Base-by-base conservation (phyloP, 345 rosid species). In the Eucalyptus brandiana region DNA sequence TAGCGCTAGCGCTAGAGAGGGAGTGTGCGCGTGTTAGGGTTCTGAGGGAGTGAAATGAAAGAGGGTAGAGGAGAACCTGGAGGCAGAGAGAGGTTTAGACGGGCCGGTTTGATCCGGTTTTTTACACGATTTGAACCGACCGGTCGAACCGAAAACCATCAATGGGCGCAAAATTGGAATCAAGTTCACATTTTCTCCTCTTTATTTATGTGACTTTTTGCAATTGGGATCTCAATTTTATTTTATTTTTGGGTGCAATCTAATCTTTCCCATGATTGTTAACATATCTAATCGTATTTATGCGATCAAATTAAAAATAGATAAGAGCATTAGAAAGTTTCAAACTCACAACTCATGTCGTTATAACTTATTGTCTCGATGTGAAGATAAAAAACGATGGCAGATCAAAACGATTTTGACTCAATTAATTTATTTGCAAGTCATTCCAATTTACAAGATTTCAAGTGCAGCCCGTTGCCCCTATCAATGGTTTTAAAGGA, bases 351-450 rank as follows among this genome's bases (percentile, higher is more conserved):
- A 9, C 21, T 10, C 12, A 17, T 69, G 1, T 69, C 23, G 2
- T 69, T 2, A 5, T 17, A 4, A 8, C 11, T 19, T 21, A 53
- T 53, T 32, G 0, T 34, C 42, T 69, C 42, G 0, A 1, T 34
- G 7, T 5, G 4, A 19, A 18, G 3, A 12, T 9, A 6, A 3
- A 1, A 60, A 26, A 60, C 0, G 1, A 15, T 1, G 12, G 42
- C 3, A 9, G 1, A 1, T 18, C 47, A 6, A 19, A 76, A 37
- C 3, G 8, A 1, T 37, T 37, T 37, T 11, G 1, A 76, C 42
- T 76, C 16, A 0, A 3, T 40, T 37, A 76, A 21, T 37, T 40
- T 76, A 76, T 12, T 12, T 14, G 7, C 28, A 3, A 19, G 28
- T 11, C 28, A 19, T 76, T 76, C 6, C 12, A 3, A 32, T 69